Conservation (phyloP, 225 moss, liverwort and hornwort species). For the Bryum argenteum region DNA sequence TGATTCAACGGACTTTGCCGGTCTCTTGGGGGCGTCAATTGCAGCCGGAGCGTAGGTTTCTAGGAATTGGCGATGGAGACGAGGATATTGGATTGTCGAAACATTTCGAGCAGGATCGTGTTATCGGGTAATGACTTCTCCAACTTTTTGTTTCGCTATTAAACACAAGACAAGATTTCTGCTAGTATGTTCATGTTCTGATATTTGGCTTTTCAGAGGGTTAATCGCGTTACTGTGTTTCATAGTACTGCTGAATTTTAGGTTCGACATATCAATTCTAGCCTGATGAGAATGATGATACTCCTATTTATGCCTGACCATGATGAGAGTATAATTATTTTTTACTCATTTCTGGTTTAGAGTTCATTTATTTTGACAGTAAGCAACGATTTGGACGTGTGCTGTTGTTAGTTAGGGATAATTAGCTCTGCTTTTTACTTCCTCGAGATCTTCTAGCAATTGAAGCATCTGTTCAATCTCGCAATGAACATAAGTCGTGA, state of each 20-base stretch:
- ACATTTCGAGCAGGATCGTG: conserved; percentile 82
- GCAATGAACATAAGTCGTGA: too few species aligned
- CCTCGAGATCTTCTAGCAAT: too few species aligned
- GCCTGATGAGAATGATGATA: too few species aligned
- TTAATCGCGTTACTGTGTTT: neutral
- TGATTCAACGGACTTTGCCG: conserved; percentile 26
- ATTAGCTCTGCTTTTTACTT: neutral
- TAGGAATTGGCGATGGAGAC: conserved; percentile 88
- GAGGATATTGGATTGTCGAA: conserved; percentile 75
- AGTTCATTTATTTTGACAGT: neutral
- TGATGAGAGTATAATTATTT: neutral
- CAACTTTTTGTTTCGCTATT: neutral
- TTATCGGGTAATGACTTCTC: conserved; percentile 59
- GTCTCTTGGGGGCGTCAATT: conserved; percentile 38
- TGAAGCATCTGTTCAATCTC: too few species aligned
- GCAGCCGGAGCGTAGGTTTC: conserved; percentile 60
- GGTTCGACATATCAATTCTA: too few species aligned
- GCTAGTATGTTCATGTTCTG: neutral
- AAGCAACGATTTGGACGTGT: neutral
- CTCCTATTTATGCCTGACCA: too few species aligned
- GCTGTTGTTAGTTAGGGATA: neutral
- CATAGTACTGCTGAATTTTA: neutral
- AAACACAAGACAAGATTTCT: neutral
- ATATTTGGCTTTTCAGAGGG: neutral
- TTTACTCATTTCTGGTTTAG: conserved; percentile 8